phyloP scores from a whole-genome alignment of 768 basidiomycete species.

The Mycena sanguinolenta region DNA sequence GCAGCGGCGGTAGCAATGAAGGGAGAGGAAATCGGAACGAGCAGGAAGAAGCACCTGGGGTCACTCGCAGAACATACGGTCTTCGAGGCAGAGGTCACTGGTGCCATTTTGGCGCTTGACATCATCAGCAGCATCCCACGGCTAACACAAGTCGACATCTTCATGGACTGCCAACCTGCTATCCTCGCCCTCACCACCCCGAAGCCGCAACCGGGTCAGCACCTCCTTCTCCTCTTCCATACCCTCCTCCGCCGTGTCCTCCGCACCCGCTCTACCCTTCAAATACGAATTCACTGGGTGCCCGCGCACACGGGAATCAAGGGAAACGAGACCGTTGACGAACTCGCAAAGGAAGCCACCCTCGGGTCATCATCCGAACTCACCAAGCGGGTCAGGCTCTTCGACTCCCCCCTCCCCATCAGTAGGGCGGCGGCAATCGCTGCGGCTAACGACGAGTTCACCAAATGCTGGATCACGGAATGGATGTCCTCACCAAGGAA shows the following conservation, averaged over 20 bases:
- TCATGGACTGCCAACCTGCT: not conserved
- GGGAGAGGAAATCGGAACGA: not conserved
- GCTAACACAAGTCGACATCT: not conserved
- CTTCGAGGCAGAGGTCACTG: constrained; percentile 3
- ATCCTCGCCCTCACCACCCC: not conserved
- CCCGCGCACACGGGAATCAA: not conserved
- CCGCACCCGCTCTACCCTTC: not conserved
- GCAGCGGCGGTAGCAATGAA: not conserved
- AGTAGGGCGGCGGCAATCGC: not conserved
- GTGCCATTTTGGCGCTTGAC: constrained; percentile 11
- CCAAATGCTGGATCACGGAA: not conserved
- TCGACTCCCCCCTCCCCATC: not conserved
- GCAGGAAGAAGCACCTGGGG: not conserved
- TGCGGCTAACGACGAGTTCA: not conserved
- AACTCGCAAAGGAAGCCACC: not conserved
- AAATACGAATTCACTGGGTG: not conserved
- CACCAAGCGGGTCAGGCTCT: not conserved
- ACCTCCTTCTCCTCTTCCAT: constrained; percentile 3
- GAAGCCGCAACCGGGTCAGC: not conserved
- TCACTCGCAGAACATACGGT: not conserved
- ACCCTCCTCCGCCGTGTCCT: not conserved
- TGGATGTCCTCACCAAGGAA: not conserved
- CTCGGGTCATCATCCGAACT: not conserved
- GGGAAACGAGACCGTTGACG: not conserved
- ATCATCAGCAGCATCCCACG: not conserved